These are phyloP conservation scores for Tillandsia fasciculata DNA, from an alignment of 176 grass and related monocot species.

Conservation along the genomic window DNA sequence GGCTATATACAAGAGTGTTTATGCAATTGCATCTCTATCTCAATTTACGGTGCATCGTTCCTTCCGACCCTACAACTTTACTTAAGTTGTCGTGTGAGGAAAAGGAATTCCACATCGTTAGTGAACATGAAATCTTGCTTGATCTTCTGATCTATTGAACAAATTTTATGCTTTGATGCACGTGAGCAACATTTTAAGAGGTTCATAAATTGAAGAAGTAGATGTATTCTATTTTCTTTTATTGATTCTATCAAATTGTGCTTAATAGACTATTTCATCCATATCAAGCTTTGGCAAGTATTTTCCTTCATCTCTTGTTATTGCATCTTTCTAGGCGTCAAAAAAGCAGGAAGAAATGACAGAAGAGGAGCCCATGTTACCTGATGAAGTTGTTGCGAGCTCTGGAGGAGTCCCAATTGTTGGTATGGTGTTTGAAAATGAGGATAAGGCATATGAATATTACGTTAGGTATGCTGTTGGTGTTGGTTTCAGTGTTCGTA, in stretches of 20 bases:
- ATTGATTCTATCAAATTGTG: neutral
- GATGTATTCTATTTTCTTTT: no score
- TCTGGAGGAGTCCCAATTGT: slow-evolving; percentile 77
- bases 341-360: slow-evolving; percentile 45
- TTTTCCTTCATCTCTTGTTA: slow-evolving; percentile 2
- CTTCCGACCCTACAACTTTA: no score
- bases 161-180: no score
- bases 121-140: no score
- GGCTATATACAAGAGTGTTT: no score
- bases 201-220: no score
- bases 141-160: no score
- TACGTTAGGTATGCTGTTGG: slow-evolving; percentile 77
- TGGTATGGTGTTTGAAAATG: slow-evolving; percentile 79
- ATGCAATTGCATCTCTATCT: no score
- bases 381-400: slow-evolving; percentile 49
- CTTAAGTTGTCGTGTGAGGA: no score
- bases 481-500: slow-evolving; percentile 74
- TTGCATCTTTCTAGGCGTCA: slow-evolving; percentile 33
- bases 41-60: no score
- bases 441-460: slow-evolving; percentile 79
- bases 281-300: neutral
- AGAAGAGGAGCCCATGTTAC: slow-evolving; percentile 60
- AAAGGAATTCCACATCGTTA: no score
- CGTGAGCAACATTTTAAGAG: no score
- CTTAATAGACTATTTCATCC: neutral